Evolutionary conservation across 164 flowering plant genomes (phyloP), one percentile per base, ranked within the genome.

Genomic region (Vitis rotundifolia): DNA sequence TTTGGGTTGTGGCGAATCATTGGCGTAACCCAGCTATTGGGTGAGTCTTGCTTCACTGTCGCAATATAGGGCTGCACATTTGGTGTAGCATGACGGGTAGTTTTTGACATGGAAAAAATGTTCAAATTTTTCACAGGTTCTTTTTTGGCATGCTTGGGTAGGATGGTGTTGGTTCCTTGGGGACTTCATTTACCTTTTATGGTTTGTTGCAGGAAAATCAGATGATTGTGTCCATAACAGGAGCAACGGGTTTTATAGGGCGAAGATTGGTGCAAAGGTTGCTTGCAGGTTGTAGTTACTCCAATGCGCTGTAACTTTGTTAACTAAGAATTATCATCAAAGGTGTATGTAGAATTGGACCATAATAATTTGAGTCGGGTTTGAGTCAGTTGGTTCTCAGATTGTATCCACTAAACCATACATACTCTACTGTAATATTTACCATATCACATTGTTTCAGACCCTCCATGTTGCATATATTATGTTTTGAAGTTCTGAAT

Each of bases 161-260:
- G 5, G 7, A 37, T 37, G 44, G 44, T 37, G 7, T 51, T 60
- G n/a, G 51, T 61, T 50, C 58, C 19, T 56, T 70, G n/a, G 58
- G 54, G 71, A 28, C 59, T 53, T 66, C 55, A 6, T 49, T 77
- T 49, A 64, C 68, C 59, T 13, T 48, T 59, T 71, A 44, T 11
- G 19, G 67, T 76, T 71, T 76, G 48, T 51, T 83, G 77, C 77
- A 85, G 91, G 82, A 49, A 67, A 78, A 77, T 78, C 85, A 86
- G 79, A 85, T 89, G 91, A 83, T 73, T 74, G 88, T 94, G 29
- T 87, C 97, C 61, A 67, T 92, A 44, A 94, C 99, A 5, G 99
- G 97, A 76, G 97, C 94, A n/a, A 94, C 99, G 0, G 97, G 99
- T 15, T 92, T 94, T 78, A 79, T 94, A 47, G 99, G 99, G 28